Percentiles rank a stretch among this genome's conserved stretches.
These are phyloP conservation scores for Teratosphaeria pseudoeucalypti DNA, from an alignment of 2,329 filamentous ascomycete genomes.

Conservation along the genomic window DNA sequence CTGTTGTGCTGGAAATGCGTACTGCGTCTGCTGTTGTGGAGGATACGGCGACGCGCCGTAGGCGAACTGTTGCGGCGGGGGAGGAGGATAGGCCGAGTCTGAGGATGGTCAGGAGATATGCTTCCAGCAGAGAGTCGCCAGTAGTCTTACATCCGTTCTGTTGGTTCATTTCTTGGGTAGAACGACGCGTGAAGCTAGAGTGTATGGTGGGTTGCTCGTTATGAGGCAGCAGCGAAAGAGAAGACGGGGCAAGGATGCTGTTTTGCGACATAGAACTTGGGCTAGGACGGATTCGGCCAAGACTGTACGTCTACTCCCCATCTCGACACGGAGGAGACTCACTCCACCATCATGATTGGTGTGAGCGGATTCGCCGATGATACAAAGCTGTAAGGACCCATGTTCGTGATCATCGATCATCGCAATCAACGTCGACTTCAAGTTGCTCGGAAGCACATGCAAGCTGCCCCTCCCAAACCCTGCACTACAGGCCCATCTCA, in stretches of 20 bases:
- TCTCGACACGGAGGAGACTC: too few species aligned
- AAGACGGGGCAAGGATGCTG: neutral
- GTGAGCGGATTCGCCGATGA: too few species aligned
- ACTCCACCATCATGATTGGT: too few species aligned
- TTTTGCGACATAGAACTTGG: neutral
- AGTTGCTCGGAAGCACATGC: too few species aligned
- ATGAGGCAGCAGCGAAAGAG: neutral
- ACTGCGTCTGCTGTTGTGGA: neutral
- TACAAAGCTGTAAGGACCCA: too few species aligned
- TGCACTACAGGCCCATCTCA: neutral
- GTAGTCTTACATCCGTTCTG: neutral
- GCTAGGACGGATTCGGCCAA: neutral
- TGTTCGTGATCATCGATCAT: too few species aligned
- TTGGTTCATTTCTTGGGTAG: neutral
- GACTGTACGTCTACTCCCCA: neutral
- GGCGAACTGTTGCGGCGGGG: neutral
- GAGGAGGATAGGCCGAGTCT: constrained; percentile 2
- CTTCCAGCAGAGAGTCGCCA: neutral
- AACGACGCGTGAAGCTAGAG: neutral
- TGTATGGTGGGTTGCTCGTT: neutral
- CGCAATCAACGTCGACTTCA: too few species aligned
- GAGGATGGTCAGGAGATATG: neutral
- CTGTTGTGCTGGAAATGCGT: neutral
- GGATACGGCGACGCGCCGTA: constrained; percentile 3
- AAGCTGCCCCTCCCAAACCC: too few species aligned